Conservation (phyloP, 306 rosid species). For the Dicorynia guianensis region DNA sequence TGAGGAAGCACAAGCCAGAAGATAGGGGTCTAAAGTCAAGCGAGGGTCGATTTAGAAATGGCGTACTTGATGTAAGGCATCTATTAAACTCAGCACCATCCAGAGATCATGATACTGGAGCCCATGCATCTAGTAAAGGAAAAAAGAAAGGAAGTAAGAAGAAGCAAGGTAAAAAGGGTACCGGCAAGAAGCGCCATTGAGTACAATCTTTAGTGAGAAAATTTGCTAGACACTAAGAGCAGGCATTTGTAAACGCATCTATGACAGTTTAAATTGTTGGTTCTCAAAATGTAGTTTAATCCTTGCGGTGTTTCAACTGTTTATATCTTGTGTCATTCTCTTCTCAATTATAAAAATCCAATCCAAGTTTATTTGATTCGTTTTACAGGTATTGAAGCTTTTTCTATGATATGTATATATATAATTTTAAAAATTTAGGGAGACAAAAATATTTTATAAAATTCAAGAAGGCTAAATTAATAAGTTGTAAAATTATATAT, state of each 20-base stretch:
- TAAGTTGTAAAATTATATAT: no score
- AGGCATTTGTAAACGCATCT: neutral
- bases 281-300: no score
- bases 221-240: neutral
- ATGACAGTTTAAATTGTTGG: no score
- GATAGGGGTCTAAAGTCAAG: constrained; percentile 59
- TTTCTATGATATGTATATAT: no score
- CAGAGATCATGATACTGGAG: constrained; percentile 36
- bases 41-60: constrained; percentile 77
- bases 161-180: constrained; percentile 55
- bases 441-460: no score
- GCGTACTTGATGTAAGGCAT: constrained; percentile 79
- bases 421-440: no score
- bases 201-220: neutral
- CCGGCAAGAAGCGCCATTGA: constrained; percentile 44
- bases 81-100: constrained; percentile 56
- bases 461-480: no score
- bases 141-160: constrained; percentile 50
- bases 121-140: constrained; percentile 31
- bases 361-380: no score
- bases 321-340: no score
- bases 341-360: no score
- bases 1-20: constrained; percentile 61
- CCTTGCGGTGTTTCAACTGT: no score
- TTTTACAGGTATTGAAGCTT: no score